These are phyloP conservation scores for Neophaeococcomyces mojaviensis DNA, from an alignment of 2,329 filamentous ascomycete genomes.

Conservation along the genomic window DNA sequence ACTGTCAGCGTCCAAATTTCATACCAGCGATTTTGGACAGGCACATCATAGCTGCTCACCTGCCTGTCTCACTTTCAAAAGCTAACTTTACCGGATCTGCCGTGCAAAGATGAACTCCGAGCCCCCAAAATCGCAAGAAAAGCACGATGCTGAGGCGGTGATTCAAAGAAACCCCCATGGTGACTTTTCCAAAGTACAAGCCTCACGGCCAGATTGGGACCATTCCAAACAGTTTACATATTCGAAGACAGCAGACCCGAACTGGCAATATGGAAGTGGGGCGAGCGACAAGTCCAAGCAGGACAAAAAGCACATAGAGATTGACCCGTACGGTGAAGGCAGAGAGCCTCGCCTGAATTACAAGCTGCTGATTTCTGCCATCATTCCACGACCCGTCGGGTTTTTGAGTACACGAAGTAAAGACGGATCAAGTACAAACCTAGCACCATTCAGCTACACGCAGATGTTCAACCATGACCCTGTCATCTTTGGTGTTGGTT, in stretches of 20 bases:
- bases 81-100: not conserved
- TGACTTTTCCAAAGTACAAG: constrained; percentile 34
- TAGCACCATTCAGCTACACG: constrained; percentile 84
- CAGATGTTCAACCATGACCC: constrained; percentile 79
- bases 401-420: constrained; percentile 51
- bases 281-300: constrained; percentile 38
- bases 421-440: constrained; percentile 62
- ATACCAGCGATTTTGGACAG: too few relatives aligned
- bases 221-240: constrained; percentile 28
- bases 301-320: constrained; percentile 59
- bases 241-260: constrained; percentile 34
- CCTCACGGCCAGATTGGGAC: constrained; percentile 36
- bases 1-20: too few relatives aligned
- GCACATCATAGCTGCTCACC: not conserved
- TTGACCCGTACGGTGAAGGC: constrained; percentile 62
- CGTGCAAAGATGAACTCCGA: not conserved
- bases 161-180: constrained; percentile 27
- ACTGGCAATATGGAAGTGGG: constrained; percentile 37
- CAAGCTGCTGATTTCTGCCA: constrained; percentile 77
- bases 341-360: constrained; percentile 69
- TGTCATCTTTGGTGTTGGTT: constrained; percentile 66
- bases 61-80: not conserved
- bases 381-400: constrained; percentile 74
- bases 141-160: constrained; percentile 36
- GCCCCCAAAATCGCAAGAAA: constrained; percentile 18